Evolutionary conservation across 768 basidiomycete genomes (phyloP), one percentile per base, ranked within the genome.

Genomic region (Postia placenta): DNA sequence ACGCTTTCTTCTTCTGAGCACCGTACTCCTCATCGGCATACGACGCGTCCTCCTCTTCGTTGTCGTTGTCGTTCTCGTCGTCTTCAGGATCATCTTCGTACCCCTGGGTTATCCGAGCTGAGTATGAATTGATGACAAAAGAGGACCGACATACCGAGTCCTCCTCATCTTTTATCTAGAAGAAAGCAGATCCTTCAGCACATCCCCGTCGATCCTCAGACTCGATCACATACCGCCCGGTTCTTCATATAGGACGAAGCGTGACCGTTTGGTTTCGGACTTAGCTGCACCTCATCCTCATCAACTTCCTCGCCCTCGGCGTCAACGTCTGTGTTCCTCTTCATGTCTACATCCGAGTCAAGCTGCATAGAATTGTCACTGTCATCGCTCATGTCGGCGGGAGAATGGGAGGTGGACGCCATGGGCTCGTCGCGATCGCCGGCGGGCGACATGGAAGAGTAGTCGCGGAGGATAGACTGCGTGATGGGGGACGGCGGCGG

Each of bases 1-100:
- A 67, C 40, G 71, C 69, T 64, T 80, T 85, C 74, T 84, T 85
- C 71, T 78, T 81, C 65, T 76, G 75, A 49, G 69, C 52, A 28
- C 73, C 79, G 61, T 85, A 85, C 61, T 85, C 82, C 60, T 85
- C 82, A 60, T 87, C 85, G 41, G 78, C 87, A 61, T 88, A 90
- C 45, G 86, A 85, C 54, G 76, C 83, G 60, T 90, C 87, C 50
- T 82, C 83, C 17, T 83, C 83, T 17, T 82, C 76, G 38, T 71
- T 70, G 11, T 71, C 75, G 1, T 79, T 73, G 4, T 80, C 80
- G 46, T 83, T 77, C 40, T 75, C 70, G 12, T 72, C 69, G 45
- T 62, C 69, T 19, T 48, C 51, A 11, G 58, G 55, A 39, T 64
- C 67, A 53, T 69, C 74, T 38, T 81, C 81, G 53, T 86, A 83